Base-by-base conservation (phyloP, 164 flowering plant genomes). In the Chimonanthus salicifolius region DNA sequence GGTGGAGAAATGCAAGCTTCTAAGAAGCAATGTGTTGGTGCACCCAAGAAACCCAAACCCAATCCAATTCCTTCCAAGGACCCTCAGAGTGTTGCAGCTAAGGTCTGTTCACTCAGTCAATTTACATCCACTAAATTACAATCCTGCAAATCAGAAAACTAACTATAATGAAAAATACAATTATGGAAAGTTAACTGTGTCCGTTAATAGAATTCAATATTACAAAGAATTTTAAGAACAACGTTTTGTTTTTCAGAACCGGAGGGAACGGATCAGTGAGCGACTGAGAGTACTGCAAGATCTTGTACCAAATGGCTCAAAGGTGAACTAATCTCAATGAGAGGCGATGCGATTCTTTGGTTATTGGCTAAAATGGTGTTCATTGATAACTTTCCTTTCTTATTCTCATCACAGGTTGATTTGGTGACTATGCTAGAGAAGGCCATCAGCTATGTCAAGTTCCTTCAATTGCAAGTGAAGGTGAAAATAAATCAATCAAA, bases 381-480 rank as follows among this genome's bases (percentile, higher is more conserved):
- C 60, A 6, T 21, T 21, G 46, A 45, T 50, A 47, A 33, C 8
- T 44, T 15, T 50, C 3, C 45, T 33, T 10, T 43, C 60, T 15
- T 72, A 69, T 3, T 67, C 43, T 47, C 47, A 20, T 1, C 11
- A 60, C 83, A 92, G 98, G 97, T 94, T 81, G 99, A 94, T 86
- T 76, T 94, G 82, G 97, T 92, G 3, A 92, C 97, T 51, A 94
- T 94, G 99, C 73, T 94, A 62, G 99, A 94, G 75, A 92, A 94
- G 79, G 97, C 99, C 49, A 90, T 90, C 65, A 84, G 94, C 76
- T 94, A 94, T 82, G 99, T 94, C 76, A 94, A 94, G 79, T 94
- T 94, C 80, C 95, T 94, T 49, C 99, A 94, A 65, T 77, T 94
- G 80, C 99, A 94, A 92, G 97, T 91, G 64, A 94, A 91, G 94